A percentile compares a stretch with the other conserved stretches of the same genome.
Evolutionary conservation across 257 asterid species (phyloP).

Genomic region (Solanum stenotomum): DNA sequence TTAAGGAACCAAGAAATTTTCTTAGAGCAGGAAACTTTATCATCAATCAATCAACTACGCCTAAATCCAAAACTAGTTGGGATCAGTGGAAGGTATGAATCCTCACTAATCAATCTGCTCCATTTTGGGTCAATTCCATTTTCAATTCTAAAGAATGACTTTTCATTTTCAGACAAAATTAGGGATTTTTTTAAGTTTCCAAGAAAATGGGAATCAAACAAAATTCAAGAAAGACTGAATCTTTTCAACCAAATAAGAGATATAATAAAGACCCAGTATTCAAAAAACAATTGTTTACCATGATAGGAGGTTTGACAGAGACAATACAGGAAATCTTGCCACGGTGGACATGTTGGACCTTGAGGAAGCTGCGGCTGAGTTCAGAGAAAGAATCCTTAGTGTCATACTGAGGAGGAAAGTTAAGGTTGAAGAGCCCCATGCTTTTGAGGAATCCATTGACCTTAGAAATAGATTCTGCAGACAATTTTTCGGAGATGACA

Average conservation of each 20-base stretch:
- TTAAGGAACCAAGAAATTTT: not conserved
- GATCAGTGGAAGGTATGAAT: not conserved
- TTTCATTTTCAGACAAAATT: not conserved
- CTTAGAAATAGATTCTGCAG: constrained; percentile 2
- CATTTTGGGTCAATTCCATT: not conserved
- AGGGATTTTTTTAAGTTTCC: not conserved
- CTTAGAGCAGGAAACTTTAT: not conserved
- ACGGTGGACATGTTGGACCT: constrained; percentile 36
- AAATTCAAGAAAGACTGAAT: not conserved
- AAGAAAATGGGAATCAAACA: not conserved
- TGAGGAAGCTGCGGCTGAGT: constrained; percentile 45
- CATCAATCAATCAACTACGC: not conserved
- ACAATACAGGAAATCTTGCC: constrained; percentile 70
- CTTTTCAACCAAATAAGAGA: not conserved
- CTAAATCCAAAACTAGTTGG: not conserved
- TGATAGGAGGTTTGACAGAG: constrained; percentile 41
- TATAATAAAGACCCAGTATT: not conserved
- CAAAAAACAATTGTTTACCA: constrained; percentile 23
- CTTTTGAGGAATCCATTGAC: constrained; percentile 5
- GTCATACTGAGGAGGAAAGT: constrained; percentile 28
- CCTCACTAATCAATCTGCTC: not conserved
- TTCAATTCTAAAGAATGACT: not conserved
- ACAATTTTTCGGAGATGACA: constrained; percentile 6
- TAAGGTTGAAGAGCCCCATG: constrained; percentile 11
- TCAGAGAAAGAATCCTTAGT: constrained; percentile 47